Conservation (phyloP, 805 yeast species). For the Candida boleticola region DNA sequence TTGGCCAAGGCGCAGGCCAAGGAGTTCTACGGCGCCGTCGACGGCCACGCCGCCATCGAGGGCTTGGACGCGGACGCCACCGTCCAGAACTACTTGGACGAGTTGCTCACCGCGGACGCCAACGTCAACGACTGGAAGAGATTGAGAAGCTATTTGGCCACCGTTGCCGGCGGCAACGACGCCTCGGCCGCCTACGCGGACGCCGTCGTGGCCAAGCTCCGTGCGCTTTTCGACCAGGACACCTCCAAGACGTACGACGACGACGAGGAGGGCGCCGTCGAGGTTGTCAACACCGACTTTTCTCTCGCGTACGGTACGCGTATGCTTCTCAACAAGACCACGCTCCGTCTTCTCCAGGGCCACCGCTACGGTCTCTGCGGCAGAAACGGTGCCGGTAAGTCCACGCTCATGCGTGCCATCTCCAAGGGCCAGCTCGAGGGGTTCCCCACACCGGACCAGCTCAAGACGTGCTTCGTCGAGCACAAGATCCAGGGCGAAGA, state of each 20-base stretch:
- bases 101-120: constrained; percentile 38
- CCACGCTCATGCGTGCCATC: constrained; percentile 94
- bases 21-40: constrained; percentile 32
- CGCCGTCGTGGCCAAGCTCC: constrained; percentile 45
- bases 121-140: constrained; percentile 47
- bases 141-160: constrained; percentile 51
- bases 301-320: constrained; percentile 97
- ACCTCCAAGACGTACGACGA: constrained; percentile 50
- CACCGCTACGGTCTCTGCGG: constrained; percentile 98
- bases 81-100: constrained; percentile 47
- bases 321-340: constrained; percentile 93
- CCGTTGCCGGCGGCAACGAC: constrained; percentile 21
- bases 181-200: constrained; percentile 41
- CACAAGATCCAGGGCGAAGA: constrained; percentile 95
- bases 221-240: constrained; percentile 47
- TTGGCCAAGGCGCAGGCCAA: constrained; percentile 54
- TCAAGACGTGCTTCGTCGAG: constrained; percentile 95
- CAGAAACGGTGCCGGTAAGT: constrained; percentile 98
- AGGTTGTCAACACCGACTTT: constrained; percentile 90
- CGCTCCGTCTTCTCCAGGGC: constrained; percentile 82
- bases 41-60: constrained; percentile 16
- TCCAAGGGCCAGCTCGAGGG: constrained; percentile 97
- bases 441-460: constrained; percentile 83
- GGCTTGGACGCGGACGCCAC: constrained; percentile 32
- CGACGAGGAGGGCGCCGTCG: constrained; percentile 76